Percentiles rank a stretch among this genome's conserved stretches.
phyloP scores from a whole-genome alignment of 306 rosid species.

The Malus sylvestris region DNA sequence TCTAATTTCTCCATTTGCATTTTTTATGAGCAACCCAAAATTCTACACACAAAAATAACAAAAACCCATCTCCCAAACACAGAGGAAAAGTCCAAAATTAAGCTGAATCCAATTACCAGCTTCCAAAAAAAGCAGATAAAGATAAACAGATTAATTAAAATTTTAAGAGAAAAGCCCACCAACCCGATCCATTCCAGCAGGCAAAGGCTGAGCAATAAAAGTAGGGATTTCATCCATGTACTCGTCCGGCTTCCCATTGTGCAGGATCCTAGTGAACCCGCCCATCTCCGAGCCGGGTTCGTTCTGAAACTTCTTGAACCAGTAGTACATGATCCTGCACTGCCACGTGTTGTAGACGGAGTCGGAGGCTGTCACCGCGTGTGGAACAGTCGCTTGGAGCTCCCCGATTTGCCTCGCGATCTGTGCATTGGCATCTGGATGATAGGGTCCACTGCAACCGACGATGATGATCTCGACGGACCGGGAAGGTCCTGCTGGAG shows the following conservation, averaged over 20 bases:
- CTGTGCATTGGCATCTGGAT: conserved; percentile 75
- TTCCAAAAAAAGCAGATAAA: neutral
- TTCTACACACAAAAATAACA: neutral
- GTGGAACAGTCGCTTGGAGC: conserved; percentile 63
- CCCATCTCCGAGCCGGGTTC: conserved; percentile 76
- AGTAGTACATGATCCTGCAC: conserved; percentile 87
- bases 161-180: neutral
- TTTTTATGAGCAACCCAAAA: neutral
- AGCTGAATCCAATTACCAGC: neutral
- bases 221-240: conserved; percentile 95
- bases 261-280: conserved; percentile 85
- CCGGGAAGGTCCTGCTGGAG: conserved; percentile 84
- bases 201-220: conserved; percentile 92
- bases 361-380: conserved; percentile 92
- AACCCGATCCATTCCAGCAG: conserved; percentile 93
- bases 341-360: conserved; percentile 95
- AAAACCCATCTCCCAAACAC: neutral
- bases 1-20: neutral
- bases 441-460: conserved; percentile 57
- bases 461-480: conserved; percentile 40
- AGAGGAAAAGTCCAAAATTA: neutral
- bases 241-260: conserved; percentile 75
- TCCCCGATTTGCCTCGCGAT: conserved; percentile 17
- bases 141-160: neutral
- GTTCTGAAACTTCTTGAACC: conserved; percentile 70